A percentile compares a stretch with the other conserved stretches of the same genome.
phyloP scores from a whole-genome alignment of 768 basidiomycete genomes.

The Tulasnella calospora region DNA sequence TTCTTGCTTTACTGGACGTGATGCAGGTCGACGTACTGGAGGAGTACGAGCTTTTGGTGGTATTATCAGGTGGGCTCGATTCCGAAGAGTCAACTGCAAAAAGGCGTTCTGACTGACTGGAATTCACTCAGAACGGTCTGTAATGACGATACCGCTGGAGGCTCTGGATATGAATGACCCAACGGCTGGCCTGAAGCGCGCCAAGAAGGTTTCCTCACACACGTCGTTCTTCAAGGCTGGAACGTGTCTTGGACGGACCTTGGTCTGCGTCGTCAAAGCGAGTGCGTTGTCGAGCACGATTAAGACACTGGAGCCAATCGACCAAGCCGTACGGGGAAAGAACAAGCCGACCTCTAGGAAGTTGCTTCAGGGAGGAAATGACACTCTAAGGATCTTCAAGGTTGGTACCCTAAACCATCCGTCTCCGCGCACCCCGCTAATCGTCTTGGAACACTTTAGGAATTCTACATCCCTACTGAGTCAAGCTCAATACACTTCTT shows the following conservation, averaged over 20 bases:
- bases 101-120: not conserved
- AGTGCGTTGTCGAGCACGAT: slow-evolving; percentile 93
- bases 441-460: slow-evolving; percentile 45
- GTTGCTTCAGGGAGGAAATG: slow-evolving; percentile 88
- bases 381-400: slow-evolving; percentile 87
- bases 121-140: slow-evolving; percentile 69
- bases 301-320: slow-evolving; percentile 94
- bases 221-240: slow-evolving; percentile 98
- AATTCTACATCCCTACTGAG: slow-evolving; percentile 98
- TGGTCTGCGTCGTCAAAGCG: slow-evolving; percentile 96
- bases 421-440: not conserved
- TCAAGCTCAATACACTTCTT: slow-evolving; percentile 95
- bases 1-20: slow-evolving; percentile 82
- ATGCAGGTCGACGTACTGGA: slow-evolving; percentile 94
- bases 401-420: slow-evolving; percentile 41
- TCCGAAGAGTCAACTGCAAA: not conserved
- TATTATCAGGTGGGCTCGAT: slow-evolving; percentile 73
- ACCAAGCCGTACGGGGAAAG: slow-evolving; percentile 72
- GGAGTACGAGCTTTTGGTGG: slow-evolving; percentile 90
- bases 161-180: slow-evolving; percentile 87
- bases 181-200: slow-evolving; percentile 83
- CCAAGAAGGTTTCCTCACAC: slow-evolving; percentile 91
- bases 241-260: slow-evolving; percentile 78
- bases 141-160: slow-evolving; percentile 93
- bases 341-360: slow-evolving; percentile 92